Evolutionary conservation across 768 basidiomycete species (phyloP).

Genomic region (Sporobolomyces pararoseus): DNA sequence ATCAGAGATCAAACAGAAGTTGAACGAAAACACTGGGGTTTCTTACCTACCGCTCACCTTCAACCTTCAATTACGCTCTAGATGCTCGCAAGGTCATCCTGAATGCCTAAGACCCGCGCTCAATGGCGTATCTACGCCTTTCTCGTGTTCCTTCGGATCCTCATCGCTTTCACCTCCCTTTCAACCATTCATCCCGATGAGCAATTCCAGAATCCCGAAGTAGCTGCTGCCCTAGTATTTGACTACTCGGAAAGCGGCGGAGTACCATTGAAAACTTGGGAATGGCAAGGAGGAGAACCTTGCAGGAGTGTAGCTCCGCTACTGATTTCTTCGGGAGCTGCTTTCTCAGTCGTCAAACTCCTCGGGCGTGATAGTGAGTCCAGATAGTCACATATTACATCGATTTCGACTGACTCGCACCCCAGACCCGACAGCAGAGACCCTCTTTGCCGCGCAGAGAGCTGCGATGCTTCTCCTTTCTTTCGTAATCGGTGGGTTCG

Average conservation of each 20-base stretch:
- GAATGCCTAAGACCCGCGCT: neutral
- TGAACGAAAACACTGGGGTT: too few species aligned
- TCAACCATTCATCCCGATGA: conserved; percentile 44
- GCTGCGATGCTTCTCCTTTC: conserved; percentile 17
- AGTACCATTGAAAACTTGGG: conserved; percentile 25
- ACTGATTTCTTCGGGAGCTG: conserved; percentile 4
- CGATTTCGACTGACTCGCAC: neutral
- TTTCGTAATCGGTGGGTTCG: conserved; percentile 25
- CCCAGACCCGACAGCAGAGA: conserved; percentile 9
- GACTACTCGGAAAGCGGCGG: neutral
- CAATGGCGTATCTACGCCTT: neutral
- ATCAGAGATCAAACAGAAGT: too few species aligned
- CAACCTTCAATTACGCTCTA: neutral
- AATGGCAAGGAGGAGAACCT: conserved; percentile 25
- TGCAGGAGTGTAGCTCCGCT: conserved; percentile 37
- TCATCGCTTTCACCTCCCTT: conserved; percentile 35
- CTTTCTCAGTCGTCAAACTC: conserved; percentile 16
- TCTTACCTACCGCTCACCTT: too few species aligned
- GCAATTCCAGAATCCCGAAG: conserved; percentile 43
- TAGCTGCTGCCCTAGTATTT: conserved; percentile 20
- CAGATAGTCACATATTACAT: neutral
- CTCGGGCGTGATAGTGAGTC: neutral
- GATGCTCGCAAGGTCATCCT: neutral
- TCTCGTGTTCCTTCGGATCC: conserved; percentile 25
- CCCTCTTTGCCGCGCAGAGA: conserved; percentile 19